These are phyloP conservation scores for Melanomma pulvis-pyrius DNA, from an alignment of 495 filamentous ascomycete genomes.

Conservation along the genomic window DNA sequence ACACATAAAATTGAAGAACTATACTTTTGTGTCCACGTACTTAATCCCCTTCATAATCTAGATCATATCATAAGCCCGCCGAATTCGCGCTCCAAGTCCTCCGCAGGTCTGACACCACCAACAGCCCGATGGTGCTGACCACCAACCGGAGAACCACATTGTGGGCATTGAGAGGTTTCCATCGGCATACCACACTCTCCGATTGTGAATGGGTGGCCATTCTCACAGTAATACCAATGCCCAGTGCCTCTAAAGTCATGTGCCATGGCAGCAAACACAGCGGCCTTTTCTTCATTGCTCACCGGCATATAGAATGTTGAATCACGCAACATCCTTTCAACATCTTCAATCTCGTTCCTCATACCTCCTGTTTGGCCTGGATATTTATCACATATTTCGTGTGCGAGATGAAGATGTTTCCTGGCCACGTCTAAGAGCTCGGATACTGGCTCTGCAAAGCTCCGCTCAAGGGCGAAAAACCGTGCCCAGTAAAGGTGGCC, in stretches of 20 bases:
- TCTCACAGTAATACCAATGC: constrained; percentile 70
- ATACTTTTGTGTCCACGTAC: no score
- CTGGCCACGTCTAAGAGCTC: no score
- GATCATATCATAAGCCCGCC: not conserved
- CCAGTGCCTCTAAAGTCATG: constrained; percentile 38
- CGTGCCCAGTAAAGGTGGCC: no score
- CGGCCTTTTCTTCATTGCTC: constrained; percentile 46
- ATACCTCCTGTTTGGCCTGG: no score
- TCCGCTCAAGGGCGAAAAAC: no score
- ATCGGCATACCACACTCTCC: constrained; percentile 76
- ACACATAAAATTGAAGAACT: no score
- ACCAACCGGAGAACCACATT: constrained; percentile 65
- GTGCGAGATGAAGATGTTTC: no score
- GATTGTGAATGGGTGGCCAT: constrained; percentile 72
- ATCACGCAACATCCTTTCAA: no score
- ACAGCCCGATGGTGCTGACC: constrained; percentile 58
- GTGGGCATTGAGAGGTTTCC: constrained; percentile 63
- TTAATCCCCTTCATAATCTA: constrained; percentile 13
- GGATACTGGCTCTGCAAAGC: no score
- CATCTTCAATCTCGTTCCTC: no score
- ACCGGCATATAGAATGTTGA: no score
- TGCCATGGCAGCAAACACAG: constrained; percentile 44
- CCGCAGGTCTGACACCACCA: constrained; percentile 55
- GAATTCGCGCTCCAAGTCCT: constrained; percentile 55
- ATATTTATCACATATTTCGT: no score